Evolutionary conservation across 106 monocot genomes (phyloP), one percentile per base, ranked within the genome.

Genomic region (Dioscorea alata): DNA sequence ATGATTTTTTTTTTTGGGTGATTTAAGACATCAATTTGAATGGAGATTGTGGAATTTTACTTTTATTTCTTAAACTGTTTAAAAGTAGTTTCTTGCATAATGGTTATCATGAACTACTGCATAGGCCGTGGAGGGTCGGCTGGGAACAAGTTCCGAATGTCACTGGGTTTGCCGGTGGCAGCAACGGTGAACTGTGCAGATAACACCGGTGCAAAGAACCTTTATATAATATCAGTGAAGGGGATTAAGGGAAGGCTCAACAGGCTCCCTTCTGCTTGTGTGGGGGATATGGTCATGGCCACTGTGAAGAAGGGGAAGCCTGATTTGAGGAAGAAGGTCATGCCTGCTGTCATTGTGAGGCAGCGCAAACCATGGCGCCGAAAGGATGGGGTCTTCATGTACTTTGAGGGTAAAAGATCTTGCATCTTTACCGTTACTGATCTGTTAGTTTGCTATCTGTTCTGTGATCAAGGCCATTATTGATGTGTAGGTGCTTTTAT

Each of bases 371-470:
- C 86, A 8, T 87, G 65, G 61, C 80, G 83, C 80, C 76, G 86
- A 80, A 86, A 83, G 86, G 77, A 87, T 22, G 82, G 82, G n/a
- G 83, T 87, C 63, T 83, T 77, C 76, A 87, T 87, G 82, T 87
- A 83, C 61, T 83, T 87, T 49, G 83, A 87, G 80, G 87, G 87
- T 42, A 42, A 42, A 42, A 42, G 28, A 42, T 42, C 42, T 42
- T 42, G 42, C 42, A 42, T 42, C 42, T 42, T 5, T 42, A 6
- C 42, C 6, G 1, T 42, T 42, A 10, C 42, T 42, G 6, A 42
- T 42, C 6, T 42, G 1, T 42, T 86, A 54, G 18, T 54, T 19
- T 19, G 15, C 19, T 18, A 16, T 13, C 15, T 54, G 15, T 18
- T 18, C 13, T 54, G 19, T 54, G 54, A 18, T 16, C 15, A 19